Conservation (phyloP, 1,284 basidiomycete genomes). For the Pulchroboletus neoregius region DNA sequence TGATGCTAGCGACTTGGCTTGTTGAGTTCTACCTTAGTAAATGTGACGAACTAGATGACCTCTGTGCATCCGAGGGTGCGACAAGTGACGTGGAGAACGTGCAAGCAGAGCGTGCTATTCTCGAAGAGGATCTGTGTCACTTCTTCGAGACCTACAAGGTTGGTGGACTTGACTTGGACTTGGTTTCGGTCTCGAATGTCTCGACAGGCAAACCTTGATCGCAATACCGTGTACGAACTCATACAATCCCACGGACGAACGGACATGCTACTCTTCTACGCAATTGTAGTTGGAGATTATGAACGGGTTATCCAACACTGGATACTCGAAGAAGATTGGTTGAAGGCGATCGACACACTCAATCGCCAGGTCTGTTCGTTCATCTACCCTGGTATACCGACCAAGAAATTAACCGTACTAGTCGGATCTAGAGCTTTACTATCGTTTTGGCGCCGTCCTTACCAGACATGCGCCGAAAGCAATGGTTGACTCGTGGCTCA, state of each 20-base stretch:
- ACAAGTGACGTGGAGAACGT: conserved; percentile 87
- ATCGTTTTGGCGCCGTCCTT: conserved; percentile 86
- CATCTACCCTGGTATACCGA: background rate
- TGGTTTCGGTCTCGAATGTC: conserved; percentile 1
- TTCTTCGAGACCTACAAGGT: conserved; percentile 94
- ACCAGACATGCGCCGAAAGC: conserved; percentile 85
- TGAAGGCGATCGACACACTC: conserved; percentile 84
- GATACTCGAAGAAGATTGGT: conserved; percentile 90
- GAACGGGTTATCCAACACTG: conserved; percentile 90
- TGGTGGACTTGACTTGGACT: background rate
- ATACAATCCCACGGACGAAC: conserved; percentile 91
- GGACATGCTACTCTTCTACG: conserved; percentile 91
- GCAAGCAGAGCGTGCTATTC: conserved; percentile 72
- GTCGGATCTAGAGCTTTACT: conserved; percentile 85
- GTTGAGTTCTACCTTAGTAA: conserved; percentile 97
- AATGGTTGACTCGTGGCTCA: conserved; percentile 90
- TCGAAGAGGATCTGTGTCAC: conserved; percentile 90
- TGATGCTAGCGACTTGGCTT: conserved; percentile 99
- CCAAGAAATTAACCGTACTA: conserved; percentile 32
- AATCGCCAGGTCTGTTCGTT: conserved; percentile 66
- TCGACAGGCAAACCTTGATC: conserved; percentile 74
- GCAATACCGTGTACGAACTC: conserved; percentile 84
- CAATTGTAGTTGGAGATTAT: conserved; percentile 77
- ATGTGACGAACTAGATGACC: conserved; percentile 93
- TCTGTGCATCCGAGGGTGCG: conserved; percentile 78